phyloP scores from a whole-genome alignment of 306 rosid genomes.

The Hippophae gyantsensis region DNA sequence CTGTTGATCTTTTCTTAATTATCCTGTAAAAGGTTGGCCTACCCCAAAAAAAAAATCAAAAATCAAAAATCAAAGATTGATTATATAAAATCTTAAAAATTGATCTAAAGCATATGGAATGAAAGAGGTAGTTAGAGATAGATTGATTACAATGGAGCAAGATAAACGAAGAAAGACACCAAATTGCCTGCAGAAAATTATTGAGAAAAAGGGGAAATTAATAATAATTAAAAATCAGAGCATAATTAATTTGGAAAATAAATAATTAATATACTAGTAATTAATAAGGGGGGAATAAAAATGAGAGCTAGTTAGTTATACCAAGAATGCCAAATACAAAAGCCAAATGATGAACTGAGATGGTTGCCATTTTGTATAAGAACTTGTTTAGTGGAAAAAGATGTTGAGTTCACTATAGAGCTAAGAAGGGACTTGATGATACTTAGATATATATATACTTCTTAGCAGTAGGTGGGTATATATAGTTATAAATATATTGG shows the following conservation, averaged over 20 bases:
- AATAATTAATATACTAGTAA: not conserved
- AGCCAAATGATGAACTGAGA: constrained; percentile 16
- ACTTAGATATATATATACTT: no score
- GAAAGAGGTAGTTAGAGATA: not conserved
- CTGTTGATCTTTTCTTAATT: constrained; percentile 23
- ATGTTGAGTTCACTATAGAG: not conserved
- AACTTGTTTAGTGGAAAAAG: constrained; percentile 2
- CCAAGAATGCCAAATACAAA: constrained; percentile 39
- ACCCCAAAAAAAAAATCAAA: not conserved
- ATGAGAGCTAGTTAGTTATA: not conserved
- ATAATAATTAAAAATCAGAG: not conserved
- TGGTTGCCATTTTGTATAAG: constrained; percentile 17
- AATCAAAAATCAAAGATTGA: not conserved
- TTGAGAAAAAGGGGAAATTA: not conserved
- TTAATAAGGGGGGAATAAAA: no score
- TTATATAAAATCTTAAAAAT: not conserved
- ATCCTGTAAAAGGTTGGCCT: constrained; percentile 34
- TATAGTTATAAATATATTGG: no score
- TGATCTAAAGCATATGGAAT: no score
- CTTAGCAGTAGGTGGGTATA: no score
- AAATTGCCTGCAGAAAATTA: constrained; percentile 15
- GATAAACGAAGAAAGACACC: constrained; percentile 19
- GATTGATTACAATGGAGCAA: constrained; percentile 27
- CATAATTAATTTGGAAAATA: not conserved
- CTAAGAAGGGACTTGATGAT: no score